phyloP scores from a whole-genome alignment of 176 grass and related monocot genomes.

The Alloteropsis semialata region DNA sequence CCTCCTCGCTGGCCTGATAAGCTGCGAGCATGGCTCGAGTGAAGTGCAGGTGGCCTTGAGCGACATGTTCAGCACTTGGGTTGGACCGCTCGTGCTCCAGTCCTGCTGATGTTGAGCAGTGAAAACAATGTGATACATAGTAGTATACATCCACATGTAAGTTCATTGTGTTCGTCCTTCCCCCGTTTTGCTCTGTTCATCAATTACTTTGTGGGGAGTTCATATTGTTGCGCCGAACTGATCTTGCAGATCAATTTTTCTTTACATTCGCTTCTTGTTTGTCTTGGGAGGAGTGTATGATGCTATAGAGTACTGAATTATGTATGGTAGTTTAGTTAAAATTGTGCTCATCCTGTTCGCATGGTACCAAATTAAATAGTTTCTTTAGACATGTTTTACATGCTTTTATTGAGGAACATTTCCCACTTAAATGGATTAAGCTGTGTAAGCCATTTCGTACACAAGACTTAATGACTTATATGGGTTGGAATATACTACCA shows the following conservation, averaged over 20 bases:
- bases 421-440: too few species aligned
- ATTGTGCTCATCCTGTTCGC: conserved; percentile 6
- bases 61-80: conserved; percentile 76
- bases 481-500: too few species aligned
- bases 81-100: conserved; percentile 80
- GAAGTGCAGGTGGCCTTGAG: conserved; percentile 94
- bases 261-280: background rate
- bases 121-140: conserved; percentile 20
- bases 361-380: background rate
- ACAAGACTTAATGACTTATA: too few species aligned
- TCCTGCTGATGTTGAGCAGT: conserved; percentile 53
- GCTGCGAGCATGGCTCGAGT: conserved; percentile 93
- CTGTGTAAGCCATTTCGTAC: too few species aligned
- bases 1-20: conserved; percentile 77
- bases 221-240: conserved; percentile 17
- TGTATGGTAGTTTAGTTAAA: conserved; percentile 43
- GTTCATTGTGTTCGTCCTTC: conserved; percentile 15
- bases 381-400: background rate
- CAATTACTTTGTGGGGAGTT: conserved; percentile 29
- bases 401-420: background rate
- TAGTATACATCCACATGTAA: conserved; percentile 38
- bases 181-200: conserved; percentile 38
- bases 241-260: conserved; percentile 7
- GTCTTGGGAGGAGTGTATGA: conserved; percentile 32
- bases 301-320: conserved; percentile 39